Conservation (phyloP, 257 asterid species). For the Ballota nigra region DNA sequence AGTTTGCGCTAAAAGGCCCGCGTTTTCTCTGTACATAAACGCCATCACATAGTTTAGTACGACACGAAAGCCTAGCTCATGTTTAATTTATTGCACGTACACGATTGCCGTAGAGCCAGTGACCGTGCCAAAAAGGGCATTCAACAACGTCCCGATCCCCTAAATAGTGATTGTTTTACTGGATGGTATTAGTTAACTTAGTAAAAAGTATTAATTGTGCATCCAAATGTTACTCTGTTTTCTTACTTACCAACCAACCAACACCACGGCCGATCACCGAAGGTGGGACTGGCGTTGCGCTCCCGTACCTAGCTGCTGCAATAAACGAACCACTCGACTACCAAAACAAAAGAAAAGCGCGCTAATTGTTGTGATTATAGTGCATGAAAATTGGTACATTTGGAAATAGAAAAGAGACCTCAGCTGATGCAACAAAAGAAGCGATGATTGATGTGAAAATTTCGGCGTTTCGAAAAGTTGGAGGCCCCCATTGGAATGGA, state of each 20-base stretch:
- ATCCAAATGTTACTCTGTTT: no score
- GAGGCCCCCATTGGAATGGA: conserved; percentile 94
- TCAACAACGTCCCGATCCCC: conserved; percentile 73
- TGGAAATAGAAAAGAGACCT: conserved; percentile 36
- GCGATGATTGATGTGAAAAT: conserved; percentile 53
- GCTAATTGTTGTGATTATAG: background rate
- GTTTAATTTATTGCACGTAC: conserved; percentile 31
- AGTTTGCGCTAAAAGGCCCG: conserved; percentile 74
- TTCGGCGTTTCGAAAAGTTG: conserved; percentile 55
- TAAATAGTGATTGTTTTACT: no score
- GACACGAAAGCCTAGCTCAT: background rate
- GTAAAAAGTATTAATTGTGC: background rate
- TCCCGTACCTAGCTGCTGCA: conserved; percentile 84
- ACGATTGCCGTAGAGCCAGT: conserved; percentile 63
- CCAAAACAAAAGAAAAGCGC: background rate
- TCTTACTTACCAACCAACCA: conserved; percentile 69
- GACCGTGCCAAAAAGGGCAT: conserved; percentile 63
- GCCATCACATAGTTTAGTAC: background rate
- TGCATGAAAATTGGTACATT: background rate
- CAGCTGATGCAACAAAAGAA: conserved; percentile 66
- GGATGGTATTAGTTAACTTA: background rate
- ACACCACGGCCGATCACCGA: conserved; percentile 77
- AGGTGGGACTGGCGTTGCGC: conserved; percentile 90
- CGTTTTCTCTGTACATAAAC: conserved; percentile 54
- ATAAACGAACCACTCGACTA: conserved; percentile 77